Percentiles rank a stretch among this genome's conserved stretches.
These are phyloP conservation scores for barley (Hordeum vulgare) DNA, from an alignment of 176 grass and related monocot genomes.

Conservation along the genomic window DNA sequence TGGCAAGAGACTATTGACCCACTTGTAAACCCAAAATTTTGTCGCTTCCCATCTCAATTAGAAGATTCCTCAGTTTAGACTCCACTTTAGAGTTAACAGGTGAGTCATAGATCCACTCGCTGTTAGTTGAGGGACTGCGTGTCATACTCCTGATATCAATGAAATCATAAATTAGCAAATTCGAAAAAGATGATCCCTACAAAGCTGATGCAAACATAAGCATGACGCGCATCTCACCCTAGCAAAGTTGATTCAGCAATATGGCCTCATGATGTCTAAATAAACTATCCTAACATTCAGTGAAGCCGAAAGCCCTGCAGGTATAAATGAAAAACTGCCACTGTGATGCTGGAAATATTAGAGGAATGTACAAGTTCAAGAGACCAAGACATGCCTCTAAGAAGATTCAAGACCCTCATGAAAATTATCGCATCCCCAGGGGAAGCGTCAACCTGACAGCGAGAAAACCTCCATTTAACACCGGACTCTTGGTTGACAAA, in stretches of 20 bases:
- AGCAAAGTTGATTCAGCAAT: conserved; percentile 89
- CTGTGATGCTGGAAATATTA: neutral
- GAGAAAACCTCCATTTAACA: conserved; percentile 7
- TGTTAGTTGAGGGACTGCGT: conserved; percentile 14
- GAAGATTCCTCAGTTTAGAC: conserved; percentile 63
- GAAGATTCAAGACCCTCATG: conserved; percentile 92
- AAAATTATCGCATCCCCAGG: conserved; percentile 98
- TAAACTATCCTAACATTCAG: conserved; percentile 87
- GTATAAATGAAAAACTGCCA: neutral
- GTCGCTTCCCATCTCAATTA: conserved; percentile 68
- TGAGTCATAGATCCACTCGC: conserved; percentile 80
- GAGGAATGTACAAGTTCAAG: conserved; percentile 13
- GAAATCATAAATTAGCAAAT: conserved; percentile 19
- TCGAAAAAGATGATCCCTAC: conserved; percentile 2
- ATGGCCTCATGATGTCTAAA: conserved; percentile 95
- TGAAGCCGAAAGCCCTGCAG: conserved; percentile 78
- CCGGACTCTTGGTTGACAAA: neutral
- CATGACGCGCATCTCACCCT: conserved; percentile 49
- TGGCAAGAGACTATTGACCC: conserved; percentile 4
- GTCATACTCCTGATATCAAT: conserved; percentile 45
- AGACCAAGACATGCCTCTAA: conserved; percentile 63
- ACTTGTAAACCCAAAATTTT: conserved; percentile 99
- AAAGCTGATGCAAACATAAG: conserved; percentile 4
- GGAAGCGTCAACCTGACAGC: conserved; percentile 87
- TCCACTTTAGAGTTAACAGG: conserved; percentile 86